Percentiles rank a stretch among this genome's conserved stretches.
phyloP scores from a whole-genome alignment of 2,329 filamentous ascomycete genomes.

The Phaeomoniella chlamydospora region DNA sequence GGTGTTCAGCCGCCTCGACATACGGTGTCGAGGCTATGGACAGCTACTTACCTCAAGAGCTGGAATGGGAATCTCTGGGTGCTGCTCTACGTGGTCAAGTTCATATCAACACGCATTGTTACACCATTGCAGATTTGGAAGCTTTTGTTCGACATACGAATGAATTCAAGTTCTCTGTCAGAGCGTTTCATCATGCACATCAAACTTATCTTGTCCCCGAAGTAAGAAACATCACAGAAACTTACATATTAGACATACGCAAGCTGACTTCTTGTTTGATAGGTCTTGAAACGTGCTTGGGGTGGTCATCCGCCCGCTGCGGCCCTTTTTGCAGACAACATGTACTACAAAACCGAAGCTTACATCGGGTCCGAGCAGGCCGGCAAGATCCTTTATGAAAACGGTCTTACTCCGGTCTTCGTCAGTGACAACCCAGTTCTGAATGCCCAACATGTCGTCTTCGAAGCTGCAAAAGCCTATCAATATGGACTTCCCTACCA shows the following conservation, averaged over 20 bases:
- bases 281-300: slow-evolving; percentile 1
- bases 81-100: slow-evolving; percentile 54
- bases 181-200: slow-evolving; percentile 57
- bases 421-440: slow-evolving; percentile 59
- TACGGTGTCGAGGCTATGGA: slow-evolving; percentile 19
- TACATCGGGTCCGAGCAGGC: slow-evolving; percentile 52
- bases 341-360: slow-evolving; percentile 57
- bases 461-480: slow-evolving; percentile 35
- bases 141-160: slow-evolving; percentile 57
- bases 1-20: slow-evolving; percentile 44
- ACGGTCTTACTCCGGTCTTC: slow-evolving; percentile 35
- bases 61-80: slow-evolving; percentile 48
- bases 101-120: slow-evolving; percentile 57
- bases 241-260: slow-evolving; percentile 12
- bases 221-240: too few relatives aligned
- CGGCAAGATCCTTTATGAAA: slow-evolving; percentile 51
- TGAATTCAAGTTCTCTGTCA: slow-evolving; percentile 53
- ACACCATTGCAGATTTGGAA: slow-evolving; percentile 54
- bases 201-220: slow-evolving; percentile 54
- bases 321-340: slow-evolving; percentile 57
- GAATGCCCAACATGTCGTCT: slow-evolving; percentile 53
- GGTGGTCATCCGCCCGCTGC: slow-evolving; percentile 35
- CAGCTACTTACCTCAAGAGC: slow-evolving; percentile 45
- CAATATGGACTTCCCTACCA: slow-evolving; percentile 48
- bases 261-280: slow-evolving; percentile 44